phyloP scores from a whole-genome alignment of 1,284 basidiomycete species.

The Cryptococcus sp. region DNA sequence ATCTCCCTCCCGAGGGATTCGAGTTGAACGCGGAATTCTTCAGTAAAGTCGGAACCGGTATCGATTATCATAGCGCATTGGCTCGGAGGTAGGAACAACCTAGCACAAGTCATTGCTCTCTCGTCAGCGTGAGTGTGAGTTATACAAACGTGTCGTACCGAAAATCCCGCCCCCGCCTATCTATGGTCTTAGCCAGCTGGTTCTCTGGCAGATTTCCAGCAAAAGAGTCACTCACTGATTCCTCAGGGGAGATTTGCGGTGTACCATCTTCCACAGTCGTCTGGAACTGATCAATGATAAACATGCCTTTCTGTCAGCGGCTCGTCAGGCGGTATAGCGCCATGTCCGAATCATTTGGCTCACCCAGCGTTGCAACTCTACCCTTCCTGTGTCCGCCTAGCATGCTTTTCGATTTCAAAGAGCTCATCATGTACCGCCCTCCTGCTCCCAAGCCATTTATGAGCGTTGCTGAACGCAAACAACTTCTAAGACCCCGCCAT shows the following conservation, averaged over 20 bases:
- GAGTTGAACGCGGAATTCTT: constrained; percentile 57
- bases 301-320: constrained; percentile 59
- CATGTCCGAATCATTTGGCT: too few relatives aligned
- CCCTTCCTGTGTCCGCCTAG: constrained; percentile 11
- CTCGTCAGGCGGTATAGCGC: neutral
- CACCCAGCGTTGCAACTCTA: constrained; percentile 23
- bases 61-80: constrained; percentile 79
- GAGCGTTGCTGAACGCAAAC: too few relatives aligned
- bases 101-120: constrained; percentile 28
- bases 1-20: constrained; percentile 67
- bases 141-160: constrained; percentile 54
- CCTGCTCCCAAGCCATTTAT: too few relatives aligned
- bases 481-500: too few relatives aligned
- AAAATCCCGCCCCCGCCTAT: constrained; percentile 86
- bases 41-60: constrained; percentile 71
- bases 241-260: constrained; percentile 50
- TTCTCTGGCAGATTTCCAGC: neutral
- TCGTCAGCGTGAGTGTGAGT: neutral
- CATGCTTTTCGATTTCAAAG: neutral
- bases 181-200: constrained; percentile 46
- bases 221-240: constrained; percentile 18
- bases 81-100: constrained; percentile 38
- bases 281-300: constrained; percentile 79
- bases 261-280: constrained; percentile 58
- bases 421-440: too few relatives aligned